A percentile compares a stretch with the other conserved stretches of the same genome.
Conservation (phyloP, 805 yeast species). For the Tetrapisispora fleetii region DNA sequence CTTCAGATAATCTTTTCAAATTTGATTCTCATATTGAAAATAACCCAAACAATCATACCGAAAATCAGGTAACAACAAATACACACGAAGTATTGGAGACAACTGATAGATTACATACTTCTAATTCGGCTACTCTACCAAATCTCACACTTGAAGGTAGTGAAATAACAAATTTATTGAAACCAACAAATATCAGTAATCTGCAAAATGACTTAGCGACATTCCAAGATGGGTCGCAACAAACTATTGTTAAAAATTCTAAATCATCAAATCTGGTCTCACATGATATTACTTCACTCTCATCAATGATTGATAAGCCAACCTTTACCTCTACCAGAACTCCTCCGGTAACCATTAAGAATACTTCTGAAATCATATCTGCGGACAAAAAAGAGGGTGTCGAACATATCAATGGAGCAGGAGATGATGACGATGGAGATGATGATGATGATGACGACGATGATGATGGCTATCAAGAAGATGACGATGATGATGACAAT, state of each 20-base stretch:
- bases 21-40: background rate
- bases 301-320: background rate
- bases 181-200: background rate
- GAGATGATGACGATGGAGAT: conserved; percentile 12
- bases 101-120: background rate
- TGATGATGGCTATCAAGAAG: conserved; percentile 12
- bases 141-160: conserved; percentile 14
- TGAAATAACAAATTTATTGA: conserved; percentile 9
- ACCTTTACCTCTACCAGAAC: background rate
- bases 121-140: conserved; percentile 12
- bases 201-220: background rate
- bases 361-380: background rate
- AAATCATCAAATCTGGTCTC: background rate
- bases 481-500: conserved; percentile 13
- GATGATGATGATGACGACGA: conserved; percentile 12
- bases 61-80: background rate
- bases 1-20: background rate
- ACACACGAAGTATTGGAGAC: background rate
- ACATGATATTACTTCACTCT: background rate
- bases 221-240: background rate
- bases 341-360: too few species aligned
- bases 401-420: conserved; percentile 9
- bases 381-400: conserved; percentile 6
- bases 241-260: background rate
- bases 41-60: background rate